Evolutionary conservation across 208 protist species (phyloP), one percentile per base, ranked within the genome.

Genomic region (Trypanosoma caninum): DNA sequence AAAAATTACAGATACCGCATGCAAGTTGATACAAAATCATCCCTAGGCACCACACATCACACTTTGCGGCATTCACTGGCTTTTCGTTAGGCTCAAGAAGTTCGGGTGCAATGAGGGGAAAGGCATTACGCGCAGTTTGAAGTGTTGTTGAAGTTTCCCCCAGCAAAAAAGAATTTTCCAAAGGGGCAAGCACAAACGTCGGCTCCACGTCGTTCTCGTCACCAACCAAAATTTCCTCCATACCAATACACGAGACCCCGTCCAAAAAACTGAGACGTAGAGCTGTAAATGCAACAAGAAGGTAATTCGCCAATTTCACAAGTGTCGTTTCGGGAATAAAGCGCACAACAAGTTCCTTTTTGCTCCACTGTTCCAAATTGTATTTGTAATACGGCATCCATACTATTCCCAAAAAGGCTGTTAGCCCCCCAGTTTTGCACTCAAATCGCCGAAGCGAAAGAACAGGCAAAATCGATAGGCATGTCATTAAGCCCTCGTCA

Each of bases 351-450:
- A 63, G 40, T 40, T 62, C 14, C 20, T 18, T 6, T 57, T 65
- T 20, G 71, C 79, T 69, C 86, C 86, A 93, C 42, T 72, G 42
- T 33, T 55, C 54, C 16, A 87, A 58, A 42, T 71, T 78, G 14
- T 61, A 20, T 20, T 45, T 20, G 65, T 84, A 93, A 22, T 42
- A 53, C 14, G 86, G 86, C 82, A 93, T 89, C 80, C 82, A 93
- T 22, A 83, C 45, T 31, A 89, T 74, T 38, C 76, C 65, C 27
- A 93, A 37, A 22, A 38, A 61, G 14, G 73, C 70, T 3, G 58
- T 52, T 11, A 79, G 33, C 10, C 42, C 72, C 16, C 45, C 33
- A 25, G 69, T 55, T 34, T 78, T 76, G 35, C 80, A 62, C 4
- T 66, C 34, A 33, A 69, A 74, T 33, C 76, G 48, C 41, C 87